Conservation (phyloP, 495 filamentous ascomycete species). For the Pseudomonodictys pantanalensis region DNA sequence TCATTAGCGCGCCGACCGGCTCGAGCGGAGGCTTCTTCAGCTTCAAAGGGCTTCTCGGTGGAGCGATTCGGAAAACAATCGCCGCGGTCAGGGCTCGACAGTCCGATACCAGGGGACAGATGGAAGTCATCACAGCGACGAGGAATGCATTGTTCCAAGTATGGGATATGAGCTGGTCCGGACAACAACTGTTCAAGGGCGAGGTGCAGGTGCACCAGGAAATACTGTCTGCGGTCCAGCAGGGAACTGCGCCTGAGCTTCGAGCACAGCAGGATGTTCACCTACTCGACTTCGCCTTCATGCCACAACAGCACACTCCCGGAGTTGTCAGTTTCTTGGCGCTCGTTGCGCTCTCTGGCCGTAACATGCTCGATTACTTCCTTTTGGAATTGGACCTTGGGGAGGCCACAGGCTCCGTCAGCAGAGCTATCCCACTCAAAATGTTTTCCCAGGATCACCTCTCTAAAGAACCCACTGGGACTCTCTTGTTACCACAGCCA, state of each 20-base stretch:
- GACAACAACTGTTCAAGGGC: constrained; percentile 56
- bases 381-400: constrained; percentile 44
- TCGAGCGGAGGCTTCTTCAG: constrained; percentile 68
- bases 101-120: constrained; percentile 72
- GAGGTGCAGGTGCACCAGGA: constrained; percentile 51
- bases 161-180: constrained; percentile 85
- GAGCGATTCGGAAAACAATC: constrained; percentile 67
- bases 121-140: constrained; percentile 75
- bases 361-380: constrained; percentile 32
- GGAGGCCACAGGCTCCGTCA: constrained; percentile 10
- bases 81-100: constrained; percentile 69
- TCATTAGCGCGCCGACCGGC: constrained; percentile 59
- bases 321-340: constrained; percentile 24
- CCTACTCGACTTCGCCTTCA: constrained; percentile 48
- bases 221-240: constrained; percentile 36
- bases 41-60: constrained; percentile 45
- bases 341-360: constrained; percentile 29
- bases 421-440: constrained; percentile 58
- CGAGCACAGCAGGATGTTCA: constrained; percentile 36
- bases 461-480: constrained; percentile 48
- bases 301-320: constrained; percentile 27
- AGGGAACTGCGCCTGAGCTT: constrained; percentile 12
- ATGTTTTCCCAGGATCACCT: constrained; percentile 54
- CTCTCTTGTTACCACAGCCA: constrained; percentile 73
- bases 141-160: constrained; percentile 69